Percentiles rank a stretch among this genome's conserved stretches.
These are phyloP conservation scores for Beta vulgaris DNA, from an alignment of 148 eudicot genomes.

Conservation along the genomic window DNA sequence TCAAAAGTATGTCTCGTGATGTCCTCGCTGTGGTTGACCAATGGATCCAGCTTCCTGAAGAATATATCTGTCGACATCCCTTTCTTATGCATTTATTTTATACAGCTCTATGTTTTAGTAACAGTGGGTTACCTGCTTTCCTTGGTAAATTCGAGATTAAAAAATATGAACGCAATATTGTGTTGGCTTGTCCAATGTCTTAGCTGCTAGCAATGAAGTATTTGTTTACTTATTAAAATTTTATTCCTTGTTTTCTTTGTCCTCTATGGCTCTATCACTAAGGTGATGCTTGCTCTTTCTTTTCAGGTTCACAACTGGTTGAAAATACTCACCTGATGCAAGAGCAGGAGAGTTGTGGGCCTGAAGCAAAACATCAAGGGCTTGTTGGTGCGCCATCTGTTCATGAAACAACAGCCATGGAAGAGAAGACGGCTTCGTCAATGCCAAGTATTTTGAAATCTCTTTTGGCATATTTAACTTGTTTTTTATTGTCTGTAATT, in stretches of 20 bases:
- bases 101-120: neutral
- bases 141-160: too few species aligned
- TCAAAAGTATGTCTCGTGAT: neutral
- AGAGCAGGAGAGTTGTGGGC: slow-evolving; percentile 3
- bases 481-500: too few species aligned
- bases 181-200: neutral
- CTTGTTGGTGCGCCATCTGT: neutral
- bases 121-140: neutral
- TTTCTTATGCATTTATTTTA: too few species aligned
- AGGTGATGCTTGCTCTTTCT: neutral
- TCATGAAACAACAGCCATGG: slow-evolving; percentile 6
- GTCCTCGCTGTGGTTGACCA: neutral
- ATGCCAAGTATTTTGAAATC: slow-evolving; percentile 9
- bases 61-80: neutral
- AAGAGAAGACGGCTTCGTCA: slow-evolving; percentile 13
- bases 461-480: neutral
- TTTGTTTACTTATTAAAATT: neutral
- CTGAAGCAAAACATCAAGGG: neutral
- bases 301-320: slow-evolving; percentile 9
- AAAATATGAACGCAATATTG: neutral
- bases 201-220: neutral
- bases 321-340: neutral
- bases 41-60: neutral
- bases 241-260: neutral
- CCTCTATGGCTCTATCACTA: neutral